Evolutionary conservation across 805 yeast genomes (phyloP).

Genomic region (Teunomyces panamensis): DNA sequence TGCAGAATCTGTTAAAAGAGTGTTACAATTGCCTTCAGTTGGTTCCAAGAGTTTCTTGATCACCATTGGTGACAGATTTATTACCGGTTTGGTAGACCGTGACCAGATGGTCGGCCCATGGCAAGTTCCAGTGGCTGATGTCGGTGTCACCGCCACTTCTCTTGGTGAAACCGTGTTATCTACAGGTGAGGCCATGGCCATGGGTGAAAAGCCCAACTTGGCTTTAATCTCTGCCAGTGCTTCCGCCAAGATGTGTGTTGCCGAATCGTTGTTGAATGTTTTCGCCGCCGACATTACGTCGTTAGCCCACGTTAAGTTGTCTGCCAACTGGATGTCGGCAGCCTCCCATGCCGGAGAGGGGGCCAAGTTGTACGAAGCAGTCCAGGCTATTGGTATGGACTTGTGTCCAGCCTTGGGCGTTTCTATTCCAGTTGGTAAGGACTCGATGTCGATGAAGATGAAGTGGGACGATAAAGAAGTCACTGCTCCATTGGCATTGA

Average conservation of each 20-base stretch:
- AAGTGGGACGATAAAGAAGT: conserved; percentile 92
- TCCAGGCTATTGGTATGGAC: conserved; percentile 91
- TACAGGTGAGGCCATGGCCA: conserved; percentile 96
- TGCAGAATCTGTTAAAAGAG: conserved; percentile 72
- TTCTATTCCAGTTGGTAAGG: conserved; percentile 97
- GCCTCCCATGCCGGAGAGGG: conserved; percentile 96
- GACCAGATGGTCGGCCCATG: conserved; percentile 99
- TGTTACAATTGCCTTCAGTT: conserved; percentile 85
- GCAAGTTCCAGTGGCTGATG: conserved; percentile 99
- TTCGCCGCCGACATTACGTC: conserved; percentile 85
- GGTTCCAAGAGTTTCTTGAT: conserved; percentile 93
- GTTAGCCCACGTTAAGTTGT: conserved; percentile 72
- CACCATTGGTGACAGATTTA: conserved; percentile 98
- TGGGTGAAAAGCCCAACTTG: conserved; percentile 93
- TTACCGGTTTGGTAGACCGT: conserved; percentile 93
- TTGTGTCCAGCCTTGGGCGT: conserved; percentile 91
- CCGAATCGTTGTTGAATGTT: conserved; percentile 86
- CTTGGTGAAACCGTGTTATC: conserved; percentile 65
- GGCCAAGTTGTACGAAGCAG: conserved; percentile 91
- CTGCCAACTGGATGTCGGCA: conserved; percentile 99
- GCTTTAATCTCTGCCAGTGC: conserved; percentile 88
- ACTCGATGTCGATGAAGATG: conserved; percentile 99
- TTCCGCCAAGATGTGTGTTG: conserved; percentile 92
- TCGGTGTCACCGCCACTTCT: conserved; percentile 92
- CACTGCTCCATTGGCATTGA: conserved; percentile 89